Percentiles rank a stretch among this genome's conserved stretches.
Conservation (phyloP, 140 eudicot genomes). For the Senecio squalidus region DNA sequence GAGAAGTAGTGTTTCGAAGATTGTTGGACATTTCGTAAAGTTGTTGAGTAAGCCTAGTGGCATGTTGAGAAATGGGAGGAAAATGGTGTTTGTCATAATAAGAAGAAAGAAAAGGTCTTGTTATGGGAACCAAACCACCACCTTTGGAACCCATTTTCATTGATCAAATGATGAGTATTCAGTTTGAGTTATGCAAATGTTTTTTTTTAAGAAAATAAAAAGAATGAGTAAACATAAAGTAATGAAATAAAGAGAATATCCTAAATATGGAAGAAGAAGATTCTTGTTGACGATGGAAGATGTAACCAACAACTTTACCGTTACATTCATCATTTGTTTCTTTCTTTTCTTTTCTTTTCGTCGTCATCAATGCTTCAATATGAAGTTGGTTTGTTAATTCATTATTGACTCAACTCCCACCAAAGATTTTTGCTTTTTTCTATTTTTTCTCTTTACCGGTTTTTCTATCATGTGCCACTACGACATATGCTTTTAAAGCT, state of each 20-base stretch:
- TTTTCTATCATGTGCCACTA: no score
- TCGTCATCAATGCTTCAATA: not conserved
- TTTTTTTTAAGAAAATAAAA: no score
- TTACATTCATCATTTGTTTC: no score
- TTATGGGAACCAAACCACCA: constrained; percentile 73
- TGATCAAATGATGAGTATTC: not conserved
- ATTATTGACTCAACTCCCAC: no score
- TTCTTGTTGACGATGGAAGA: not conserved
- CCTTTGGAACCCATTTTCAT: constrained; percentile 43
- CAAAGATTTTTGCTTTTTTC: not conserved
- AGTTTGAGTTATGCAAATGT: not conserved
- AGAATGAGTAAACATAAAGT: not conserved
- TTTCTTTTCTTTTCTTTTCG: no score
- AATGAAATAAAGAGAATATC: not conserved
- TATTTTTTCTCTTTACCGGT: not conserved
- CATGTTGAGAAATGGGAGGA: constrained; percentile 55
- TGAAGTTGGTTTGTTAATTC: constrained; percentile 4
- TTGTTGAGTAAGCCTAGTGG: constrained; percentile 46
- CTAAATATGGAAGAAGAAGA: constrained; percentile 1
- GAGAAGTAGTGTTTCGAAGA: constrained; percentile 23
- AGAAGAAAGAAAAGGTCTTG: constrained; percentile 65
- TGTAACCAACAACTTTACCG: constrained; percentile 11
- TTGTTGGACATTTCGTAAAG: constrained; percentile 39
- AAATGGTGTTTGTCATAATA: constrained; percentile 75
- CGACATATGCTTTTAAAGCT: no score